These are phyloP conservation scores for Fomitiporia mediterranea DNA, from an alignment of 1,284 basidiomycete species.

Conservation along the genomic window DNA sequence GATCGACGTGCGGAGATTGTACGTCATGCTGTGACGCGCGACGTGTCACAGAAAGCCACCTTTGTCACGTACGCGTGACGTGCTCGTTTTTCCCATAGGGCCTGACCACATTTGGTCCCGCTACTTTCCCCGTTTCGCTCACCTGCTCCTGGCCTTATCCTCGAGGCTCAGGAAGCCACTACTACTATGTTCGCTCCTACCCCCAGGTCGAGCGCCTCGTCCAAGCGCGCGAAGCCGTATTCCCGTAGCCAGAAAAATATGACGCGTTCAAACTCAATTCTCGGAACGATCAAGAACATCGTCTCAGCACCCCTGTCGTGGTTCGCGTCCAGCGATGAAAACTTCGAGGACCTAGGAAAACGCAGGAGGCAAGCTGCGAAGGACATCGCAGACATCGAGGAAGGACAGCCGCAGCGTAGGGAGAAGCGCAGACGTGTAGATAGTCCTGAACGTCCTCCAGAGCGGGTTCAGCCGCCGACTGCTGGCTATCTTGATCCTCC, in stretches of 20 bases:
- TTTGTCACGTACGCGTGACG: not conserved
- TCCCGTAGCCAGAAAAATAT: slow-evolving; percentile 3
- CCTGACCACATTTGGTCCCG: slow-evolving; percentile 2
- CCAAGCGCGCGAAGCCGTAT: slow-evolving; percentile 9
- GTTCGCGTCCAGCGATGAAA: slow-evolving; percentile 44
- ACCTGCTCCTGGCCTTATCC: slow-evolving; percentile 2
- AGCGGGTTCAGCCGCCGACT: slow-evolving; percentile 23
- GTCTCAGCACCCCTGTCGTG: slow-evolving; percentile 60
- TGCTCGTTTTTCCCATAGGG: not conserved
- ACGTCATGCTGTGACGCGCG: not conserved
- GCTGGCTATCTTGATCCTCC: slow-evolving; percentile 55
- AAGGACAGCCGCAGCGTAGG: slow-evolving; percentile 26
- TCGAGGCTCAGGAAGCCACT: slow-evolving; percentile 11
- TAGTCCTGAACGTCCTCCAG: slow-evolving; percentile 36
- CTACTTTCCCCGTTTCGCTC: too few species aligned
- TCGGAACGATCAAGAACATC: slow-evolving; percentile 47
- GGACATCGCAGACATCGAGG: slow-evolving; percentile 28
- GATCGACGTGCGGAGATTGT: not conserved
- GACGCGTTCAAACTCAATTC: slow-evolving; percentile 20
- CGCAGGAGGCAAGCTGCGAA: slow-evolving; percentile 48
- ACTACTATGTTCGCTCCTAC: slow-evolving; percentile 14
- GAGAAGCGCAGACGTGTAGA: slow-evolving; percentile 52
- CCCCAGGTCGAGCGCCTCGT: not conserved
- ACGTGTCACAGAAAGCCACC: not conserved
- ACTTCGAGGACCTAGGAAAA: slow-evolving; percentile 37